Evolutionary conservation across 2,329 filamentous ascomycete species (phyloP), one percentile per base, ranked within the genome.

Genomic region (Alternaria sp.): DNA sequence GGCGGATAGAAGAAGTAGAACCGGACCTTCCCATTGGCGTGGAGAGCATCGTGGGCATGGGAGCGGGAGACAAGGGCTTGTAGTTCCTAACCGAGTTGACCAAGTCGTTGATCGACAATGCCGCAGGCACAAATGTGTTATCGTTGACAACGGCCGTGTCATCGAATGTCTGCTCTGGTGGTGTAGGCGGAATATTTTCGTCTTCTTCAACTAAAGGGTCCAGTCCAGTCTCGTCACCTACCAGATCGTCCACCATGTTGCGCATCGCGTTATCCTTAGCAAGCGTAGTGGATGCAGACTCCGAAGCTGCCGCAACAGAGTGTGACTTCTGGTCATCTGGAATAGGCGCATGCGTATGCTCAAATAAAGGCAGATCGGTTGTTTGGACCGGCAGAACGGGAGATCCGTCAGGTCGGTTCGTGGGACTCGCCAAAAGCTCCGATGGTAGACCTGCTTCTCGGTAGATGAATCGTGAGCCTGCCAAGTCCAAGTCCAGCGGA

Each of bases 211-310:
- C 73, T 27, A 79, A 66, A 22, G 77, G 74, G 59, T 78, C 78
- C 50, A 80, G 62, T 43, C 79, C 76, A 27, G 81, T 79, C 50
- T 82, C 79, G 20, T 73, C 72, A 44, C 78, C 79, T 52, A 88
- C 80, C 28, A 89, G 77, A 59, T 85, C 81, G 65, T 88, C 85
- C 14, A 89, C 86, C 86, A 88, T 88, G 10, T 81, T 81, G 62
- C 81, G 82, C 79, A 87, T 84, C 25, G 83, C 82, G n/a, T 78
- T 79, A 58, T 85, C 84, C 53, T 78, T 79, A 9, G 78, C 74
- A 20, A 78, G 48, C 16, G 70, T 72, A 49, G 81, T 79, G 5
- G 83, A 84, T 20, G 83, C 81, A n/a, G 84, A 81, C 57, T 85
- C 83, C 4, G 83, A 85, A 18, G 67, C 71, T 12, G 76, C 77